A percentile compares a stretch with the other conserved stretches of the same genome.
phyloP scores from a whole-genome alignment of 164 flowering plant genomes.

The Umbilicus rupestris region DNA sequence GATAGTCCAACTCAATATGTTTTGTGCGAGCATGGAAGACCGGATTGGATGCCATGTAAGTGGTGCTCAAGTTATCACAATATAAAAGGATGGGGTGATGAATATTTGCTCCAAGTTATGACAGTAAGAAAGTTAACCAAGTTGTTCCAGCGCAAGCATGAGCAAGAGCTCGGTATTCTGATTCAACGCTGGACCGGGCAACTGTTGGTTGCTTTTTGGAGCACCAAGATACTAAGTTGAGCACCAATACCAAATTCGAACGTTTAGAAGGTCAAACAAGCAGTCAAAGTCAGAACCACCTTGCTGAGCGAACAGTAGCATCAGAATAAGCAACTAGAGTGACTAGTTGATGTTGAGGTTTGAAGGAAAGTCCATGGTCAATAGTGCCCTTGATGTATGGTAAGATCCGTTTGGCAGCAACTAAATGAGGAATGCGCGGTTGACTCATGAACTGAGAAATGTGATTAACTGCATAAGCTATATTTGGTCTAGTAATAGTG shows the following conservation, averaged over 20 bases:
- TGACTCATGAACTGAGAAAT: not conserved
- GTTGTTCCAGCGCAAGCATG: not conserved
- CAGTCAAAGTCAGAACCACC: no score
- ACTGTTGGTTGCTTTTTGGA: not conserved
- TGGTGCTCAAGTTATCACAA: not conserved
- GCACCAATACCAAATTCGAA: no score
- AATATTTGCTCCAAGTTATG: not conserved
- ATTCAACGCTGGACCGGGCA: not conserved
- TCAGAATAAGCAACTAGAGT: not conserved
- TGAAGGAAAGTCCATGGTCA: not conserved
- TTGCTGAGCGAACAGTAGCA: not conserved
- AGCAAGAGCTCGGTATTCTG: not conserved
- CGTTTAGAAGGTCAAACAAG: no score
- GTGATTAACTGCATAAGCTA: not conserved
- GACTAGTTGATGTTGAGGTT: not conserved
- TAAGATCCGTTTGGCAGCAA: not conserved
- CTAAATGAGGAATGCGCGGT: not conserved
- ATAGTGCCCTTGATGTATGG: not conserved
- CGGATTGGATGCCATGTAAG: not conserved
- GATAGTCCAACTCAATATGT: not conserved
- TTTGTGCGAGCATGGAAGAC: not conserved
- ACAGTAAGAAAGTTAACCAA: not conserved
- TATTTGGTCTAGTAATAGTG: not conserved
- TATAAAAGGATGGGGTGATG: not conserved
- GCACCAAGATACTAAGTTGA: not conserved